These are phyloP conservation scores for Fusarium mundagurra DNA, from an alignment of 2,329 filamentous ascomycete genomes.

Conservation along the genomic window DNA sequence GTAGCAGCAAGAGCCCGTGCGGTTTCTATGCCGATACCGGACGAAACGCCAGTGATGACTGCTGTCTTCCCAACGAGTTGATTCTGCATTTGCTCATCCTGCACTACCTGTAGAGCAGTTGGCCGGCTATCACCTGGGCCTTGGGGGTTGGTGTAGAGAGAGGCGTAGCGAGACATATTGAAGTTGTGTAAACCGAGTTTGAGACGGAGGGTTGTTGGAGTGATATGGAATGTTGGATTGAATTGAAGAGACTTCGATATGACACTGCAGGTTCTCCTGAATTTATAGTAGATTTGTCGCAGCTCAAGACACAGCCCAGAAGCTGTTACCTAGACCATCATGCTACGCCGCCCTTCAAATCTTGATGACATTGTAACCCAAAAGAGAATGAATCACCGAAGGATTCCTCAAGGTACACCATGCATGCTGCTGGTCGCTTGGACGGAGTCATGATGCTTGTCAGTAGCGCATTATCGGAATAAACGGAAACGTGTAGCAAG, in stretches of 20 bases:
- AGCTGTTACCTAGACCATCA: no score
- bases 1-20: slow-evolving; percentile 55
- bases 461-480: background rate
- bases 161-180: slow-evolving; percentile 1
- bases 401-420: background rate
- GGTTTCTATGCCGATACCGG: slow-evolving; percentile 57
- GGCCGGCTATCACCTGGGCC: slow-evolving; percentile 1
- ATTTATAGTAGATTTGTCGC: background rate
- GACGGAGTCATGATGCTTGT: background rate
- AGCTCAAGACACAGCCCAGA: no score
- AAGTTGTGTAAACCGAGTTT: background rate
- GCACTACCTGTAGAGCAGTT: background rate
- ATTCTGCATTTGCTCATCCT: background rate
- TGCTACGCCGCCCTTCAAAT: background rate
- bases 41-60: slow-evolving; percentile 43
- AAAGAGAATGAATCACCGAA: background rate
- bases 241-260: background rate
- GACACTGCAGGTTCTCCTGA: background rate
- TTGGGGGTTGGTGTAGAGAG: background rate
- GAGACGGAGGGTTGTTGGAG: accelerated
- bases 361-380: background rate
- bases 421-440: background rate
- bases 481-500: background rate
- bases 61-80: background rate
- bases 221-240: background rate